Percentiles rank a stretch among this genome's conserved stretches.
Conservation (phyloP, 2,329 filamentous ascomycete genomes). For the Cladophialophora psammophila region DNA sequence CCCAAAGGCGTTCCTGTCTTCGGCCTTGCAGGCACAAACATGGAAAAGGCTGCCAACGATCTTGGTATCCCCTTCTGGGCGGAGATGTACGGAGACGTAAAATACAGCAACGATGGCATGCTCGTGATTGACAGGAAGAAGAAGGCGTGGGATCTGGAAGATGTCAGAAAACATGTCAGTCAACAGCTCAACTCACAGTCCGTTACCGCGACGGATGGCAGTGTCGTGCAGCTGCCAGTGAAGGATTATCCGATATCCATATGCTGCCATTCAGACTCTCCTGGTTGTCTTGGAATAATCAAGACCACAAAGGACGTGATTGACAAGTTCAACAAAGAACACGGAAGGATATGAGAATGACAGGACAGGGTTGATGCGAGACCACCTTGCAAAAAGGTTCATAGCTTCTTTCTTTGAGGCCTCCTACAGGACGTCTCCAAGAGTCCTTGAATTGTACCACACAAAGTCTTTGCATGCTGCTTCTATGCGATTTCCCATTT, state of each 20-base stretch:
- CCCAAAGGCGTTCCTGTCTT: constrained; percentile 61
- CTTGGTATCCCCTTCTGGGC: constrained; percentile 62
- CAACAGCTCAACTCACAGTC: constrained; percentile 52
- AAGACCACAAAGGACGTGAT: constrained; percentile 50
- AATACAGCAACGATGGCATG: constrained; percentile 59
- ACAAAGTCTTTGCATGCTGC: too few species aligned
- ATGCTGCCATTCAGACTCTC: constrained; percentile 58
- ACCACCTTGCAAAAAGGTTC: not conserved
- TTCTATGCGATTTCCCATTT: too few species aligned
- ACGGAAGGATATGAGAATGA: constrained; percentile 31
- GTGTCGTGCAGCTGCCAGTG: constrained; percentile 49
- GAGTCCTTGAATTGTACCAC: not conserved
- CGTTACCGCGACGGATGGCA: constrained; percentile 53
- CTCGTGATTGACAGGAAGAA: constrained; percentile 67
- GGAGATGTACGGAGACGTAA: constrained; percentile 64
- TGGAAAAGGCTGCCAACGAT: constrained; percentile 62
- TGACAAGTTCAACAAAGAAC: constrained; percentile 53
- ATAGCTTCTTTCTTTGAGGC: too few species aligned
- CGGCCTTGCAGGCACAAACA: constrained; percentile 62
- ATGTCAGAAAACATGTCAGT: constrained; percentile 52
- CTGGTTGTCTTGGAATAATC: constrained; percentile 55
- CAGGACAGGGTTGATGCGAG: not conserved
- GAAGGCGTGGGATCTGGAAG: constrained; percentile 55
- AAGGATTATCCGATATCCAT: constrained; percentile 54
- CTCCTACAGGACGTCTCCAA: not conserved